Evolutionary conservation across 2,329 filamentous ascomycete genomes (phyloP), one percentile per base, ranked within the genome.

Genomic region (Fusarium sp.): DNA sequence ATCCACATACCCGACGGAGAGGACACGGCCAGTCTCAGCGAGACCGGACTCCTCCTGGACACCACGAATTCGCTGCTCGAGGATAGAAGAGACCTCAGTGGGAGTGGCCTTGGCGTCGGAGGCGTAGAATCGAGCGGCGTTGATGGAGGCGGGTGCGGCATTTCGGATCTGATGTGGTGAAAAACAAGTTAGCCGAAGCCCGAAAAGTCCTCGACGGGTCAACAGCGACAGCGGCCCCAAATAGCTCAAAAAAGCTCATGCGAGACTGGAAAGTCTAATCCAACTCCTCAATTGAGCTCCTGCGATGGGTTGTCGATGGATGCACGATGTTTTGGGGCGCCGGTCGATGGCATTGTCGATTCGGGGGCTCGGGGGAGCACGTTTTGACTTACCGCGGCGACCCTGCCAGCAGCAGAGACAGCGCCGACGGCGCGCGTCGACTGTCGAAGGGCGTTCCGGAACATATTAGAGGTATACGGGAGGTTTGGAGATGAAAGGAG

Each of bases 61-160:
- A 88, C 96, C 96, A 81, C 96, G 93, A 80, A 99, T 99, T 85
- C 94, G 90, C 89, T 98, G 95, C 88, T 98, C 96, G 81, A 99
- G 92, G 83, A 99, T 98, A 76, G 95, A 97, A 76, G 96, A 98
- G 77, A 98, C 95, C 88, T 99, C 96, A 78, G 95, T 99, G 77
- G 96, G 96, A 65, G 94, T 84, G 78, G 96, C 94, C 89, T 98
- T 98, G 75, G 93, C 91, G 79, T 97, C 94, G 83, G 90, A 85
- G 81, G 93, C 95, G 85, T 97, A 98, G 83, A 88, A 88, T 85
- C 96, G 93, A 82, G 89, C 83, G 78, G 88, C 85, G 86, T 89
- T 91, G 86, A 90, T 84, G 82, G 88, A 86, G 81, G 88, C 90
- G 81, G 94, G 92, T 85, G 89, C 88, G 86, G 89, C 90, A 87